Percentiles rank a stretch among this genome's conserved stretches.
Evolutionary conservation across 371 early-diverging fungal genomes (phyloP).

Genomic region (Dichotomocladium elegans): DNA sequence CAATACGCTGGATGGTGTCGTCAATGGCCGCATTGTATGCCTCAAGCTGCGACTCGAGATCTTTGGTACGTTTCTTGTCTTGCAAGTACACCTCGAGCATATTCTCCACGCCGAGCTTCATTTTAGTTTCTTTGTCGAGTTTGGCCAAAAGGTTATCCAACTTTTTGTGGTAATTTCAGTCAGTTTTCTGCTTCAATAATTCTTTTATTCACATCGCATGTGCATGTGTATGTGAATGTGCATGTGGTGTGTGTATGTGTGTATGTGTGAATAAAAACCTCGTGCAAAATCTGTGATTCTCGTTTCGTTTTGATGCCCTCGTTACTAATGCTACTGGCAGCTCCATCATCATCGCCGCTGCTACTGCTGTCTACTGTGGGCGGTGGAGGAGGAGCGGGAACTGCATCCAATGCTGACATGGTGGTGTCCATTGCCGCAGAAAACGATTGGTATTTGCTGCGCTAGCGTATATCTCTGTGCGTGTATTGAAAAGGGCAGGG

Average conservation of each 20-base stretch:
- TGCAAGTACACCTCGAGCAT: slow-evolving; percentile 43
- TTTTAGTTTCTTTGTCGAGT: slow-evolving; percentile 32
- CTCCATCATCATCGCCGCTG: too few species aligned
- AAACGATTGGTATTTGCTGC: too few species aligned
- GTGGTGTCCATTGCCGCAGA: slow-evolving; percentile 11
- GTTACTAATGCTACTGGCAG: too few species aligned
- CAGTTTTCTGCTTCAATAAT: neutral
- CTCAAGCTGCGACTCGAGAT: slow-evolving; percentile 48
- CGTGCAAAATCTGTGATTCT: slow-evolving; percentile 9
- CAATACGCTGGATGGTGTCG: slow-evolving; percentile 41
- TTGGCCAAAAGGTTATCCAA: slow-evolving; percentile 24
- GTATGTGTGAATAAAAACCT: slow-evolving; percentile 12
- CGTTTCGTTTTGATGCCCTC: slow-evolving; percentile 4
- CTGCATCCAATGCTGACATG: slow-evolving; percentile 7
- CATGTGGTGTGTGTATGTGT: neutral
- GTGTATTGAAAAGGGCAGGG: too few species aligned
- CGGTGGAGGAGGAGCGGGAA: slow-evolving; percentile 13
- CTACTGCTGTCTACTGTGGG: too few species aligned
- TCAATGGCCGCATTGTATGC: slow-evolving; percentile 39
- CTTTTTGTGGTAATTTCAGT: slow-evolving; percentile 4
- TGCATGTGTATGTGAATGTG: neutral
- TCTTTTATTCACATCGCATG: neutral
- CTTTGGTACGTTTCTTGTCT: slow-evolving; percentile 46
- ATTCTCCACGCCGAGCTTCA: slow-evolving; percentile 44
- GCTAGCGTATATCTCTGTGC: too few species aligned